Base-by-base conservation (phyloP, 208 protist genomes). In the Naegleria lovaniensis region DNA sequence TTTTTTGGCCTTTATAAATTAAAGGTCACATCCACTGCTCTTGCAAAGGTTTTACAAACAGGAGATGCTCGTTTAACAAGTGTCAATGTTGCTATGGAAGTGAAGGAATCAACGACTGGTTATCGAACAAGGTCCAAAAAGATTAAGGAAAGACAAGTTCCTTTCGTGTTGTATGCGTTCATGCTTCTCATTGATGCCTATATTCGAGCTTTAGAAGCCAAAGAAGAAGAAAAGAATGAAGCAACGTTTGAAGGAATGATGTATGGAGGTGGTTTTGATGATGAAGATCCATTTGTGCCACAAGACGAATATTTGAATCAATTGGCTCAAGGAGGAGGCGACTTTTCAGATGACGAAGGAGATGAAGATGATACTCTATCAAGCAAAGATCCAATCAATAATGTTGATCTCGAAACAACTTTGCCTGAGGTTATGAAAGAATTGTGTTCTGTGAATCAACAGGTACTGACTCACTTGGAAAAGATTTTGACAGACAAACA, bases 1-100 rank as follows among this genome's bases (percentile, higher is more conserved):
- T 87, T 52, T 39, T 87, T 87, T 87, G 83, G 83, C 16, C 7
- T 16, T 51, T 87, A 87, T 39, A 87, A 38, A 48, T 51, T 87
- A 38, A 87, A 87, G 41, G 83, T 87, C 11, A 87, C 83, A 29
- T 13, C 83, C 7, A 40, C 33, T 22, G 83, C 40, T 51, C 29
- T 87, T 33, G 41, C 41, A 29, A 87, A 87, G 29, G 11, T 87
- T 11, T n/a, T 87, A 13, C 83, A 51, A 40, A 51, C 40, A 51
- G 83, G 40, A 51, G 41, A 87, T 51, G 2, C 40, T n/a, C 36
- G 41, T 40, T 87, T 87, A n/a, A 29, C 11, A 41, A 33, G 38
- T 51, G 22, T 87, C 0, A 87, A 41, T 33, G 33, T 87, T 36
- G 0, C 5, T 4, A 15, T 87, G 15, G 83, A 87, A 4, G 6